Evolutionary conservation across 352 stramenopile species (phyloP).

Genomic region (Pythium utonaiense): DNA sequence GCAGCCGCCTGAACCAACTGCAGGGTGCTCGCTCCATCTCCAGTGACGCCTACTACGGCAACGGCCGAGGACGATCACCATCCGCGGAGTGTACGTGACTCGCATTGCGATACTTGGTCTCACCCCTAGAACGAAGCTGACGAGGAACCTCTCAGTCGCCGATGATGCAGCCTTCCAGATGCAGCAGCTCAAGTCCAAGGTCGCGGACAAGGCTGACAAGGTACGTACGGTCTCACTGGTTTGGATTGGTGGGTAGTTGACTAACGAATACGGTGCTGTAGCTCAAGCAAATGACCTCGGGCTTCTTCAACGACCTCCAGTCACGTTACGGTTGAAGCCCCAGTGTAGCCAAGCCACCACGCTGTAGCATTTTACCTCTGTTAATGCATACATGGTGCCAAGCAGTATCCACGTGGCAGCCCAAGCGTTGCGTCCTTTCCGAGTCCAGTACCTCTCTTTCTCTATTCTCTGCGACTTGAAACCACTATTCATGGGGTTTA

Average conservation of each 20-base stretch:
- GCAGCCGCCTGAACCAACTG: constrained; percentile 64
- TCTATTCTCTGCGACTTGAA: constrained; percentile 1
- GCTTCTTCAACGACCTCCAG: constrained; percentile 86
- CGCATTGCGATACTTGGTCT: background rate
- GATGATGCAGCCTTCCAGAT: constrained; percentile 82
- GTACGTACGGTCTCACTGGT: constrained; percentile 20
- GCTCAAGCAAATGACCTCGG: constrained; percentile 89
- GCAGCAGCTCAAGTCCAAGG: constrained; percentile 82
- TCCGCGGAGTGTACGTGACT: constrained; percentile 59
- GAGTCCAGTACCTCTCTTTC: constrained; percentile 19
- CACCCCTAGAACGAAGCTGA: too few species aligned
- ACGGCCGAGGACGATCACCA: constrained; percentile 44
- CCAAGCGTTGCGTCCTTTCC: constrained; percentile 19
- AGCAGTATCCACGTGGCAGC: constrained; percentile 32
- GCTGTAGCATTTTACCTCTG: constrained; percentile 17
- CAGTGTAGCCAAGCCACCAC: constrained; percentile 5
- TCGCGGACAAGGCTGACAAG: constrained; percentile 77
- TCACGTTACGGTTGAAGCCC: constrained; percentile 58
- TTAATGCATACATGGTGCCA: constrained; percentile 11
- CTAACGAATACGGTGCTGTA: constrained; percentile 15
- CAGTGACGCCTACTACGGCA: constrained; percentile 85
- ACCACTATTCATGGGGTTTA: background rate
- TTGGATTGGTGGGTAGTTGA: background rate
- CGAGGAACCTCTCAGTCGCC: too few species aligned
- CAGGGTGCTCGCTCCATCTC: constrained; percentile 83